These are phyloP conservation scores for Thielaviopsis punctulata DNA, from an alignment of 2,329 filamentous ascomycete genomes.

Conservation along the genomic window DNA sequence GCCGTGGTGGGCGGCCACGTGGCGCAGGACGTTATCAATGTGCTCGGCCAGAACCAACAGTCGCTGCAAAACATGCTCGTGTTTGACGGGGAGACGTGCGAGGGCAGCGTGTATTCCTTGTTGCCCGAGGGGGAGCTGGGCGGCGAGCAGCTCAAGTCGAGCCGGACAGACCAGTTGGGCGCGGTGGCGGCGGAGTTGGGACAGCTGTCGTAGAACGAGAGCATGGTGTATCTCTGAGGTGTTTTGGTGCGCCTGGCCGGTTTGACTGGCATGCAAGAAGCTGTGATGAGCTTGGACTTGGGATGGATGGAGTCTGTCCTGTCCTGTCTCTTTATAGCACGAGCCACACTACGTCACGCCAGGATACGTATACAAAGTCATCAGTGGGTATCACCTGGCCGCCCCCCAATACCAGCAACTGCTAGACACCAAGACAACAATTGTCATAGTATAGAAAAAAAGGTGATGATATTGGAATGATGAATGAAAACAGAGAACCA, in stretches of 20 bases:
- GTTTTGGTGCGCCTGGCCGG: no score
- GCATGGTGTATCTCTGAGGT: background rate
- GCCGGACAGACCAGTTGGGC: background rate
- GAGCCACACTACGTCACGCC: no score
- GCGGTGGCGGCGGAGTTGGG: slow-evolving; percentile 2
- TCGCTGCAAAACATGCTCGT: slow-evolving; percentile 90
- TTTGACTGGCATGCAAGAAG: no score
- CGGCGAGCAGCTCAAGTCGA: slow-evolving; percentile 4
- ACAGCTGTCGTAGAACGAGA: background rate
- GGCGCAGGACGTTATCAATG: slow-evolving; percentile 94
- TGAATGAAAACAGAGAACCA: background rate
- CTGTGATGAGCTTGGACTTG: no score
- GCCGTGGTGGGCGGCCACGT: slow-evolving; percentile 81
- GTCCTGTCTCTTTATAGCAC: no score
- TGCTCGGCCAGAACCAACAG: slow-evolving; percentile 77
- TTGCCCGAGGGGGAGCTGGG: slow-evolving; percentile 42
- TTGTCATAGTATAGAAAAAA: background rate
- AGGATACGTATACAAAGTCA: no score
- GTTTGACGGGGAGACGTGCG: slow-evolving; percentile 71
- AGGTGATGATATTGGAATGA: background rate
- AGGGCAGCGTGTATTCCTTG: slow-evolving; percentile 64
- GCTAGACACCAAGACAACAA: no score
- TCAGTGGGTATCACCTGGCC: no score
- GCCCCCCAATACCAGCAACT: no score
- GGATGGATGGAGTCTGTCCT: no score